A percentile compares a stretch with the other conserved stretches of the same genome.
Evolutionary conservation across 2,329 filamentous ascomycete genomes (phyloP).

Genomic region (Claviceps maximensis): DNA sequence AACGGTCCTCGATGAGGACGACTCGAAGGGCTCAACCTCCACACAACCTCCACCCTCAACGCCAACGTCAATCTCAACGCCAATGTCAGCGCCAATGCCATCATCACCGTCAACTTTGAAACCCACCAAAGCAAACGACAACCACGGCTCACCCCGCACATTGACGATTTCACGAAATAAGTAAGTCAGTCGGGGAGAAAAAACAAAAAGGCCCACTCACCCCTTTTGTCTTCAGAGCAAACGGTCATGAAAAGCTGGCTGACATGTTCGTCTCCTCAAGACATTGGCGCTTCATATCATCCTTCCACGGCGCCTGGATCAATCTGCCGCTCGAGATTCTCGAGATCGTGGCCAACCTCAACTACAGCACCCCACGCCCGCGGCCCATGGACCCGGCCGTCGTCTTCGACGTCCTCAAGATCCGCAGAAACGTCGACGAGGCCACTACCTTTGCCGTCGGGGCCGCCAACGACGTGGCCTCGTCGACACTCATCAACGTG

Average conservation of each 20-base stretch:
- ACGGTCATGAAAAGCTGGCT: background rate
- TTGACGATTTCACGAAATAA: background rate
- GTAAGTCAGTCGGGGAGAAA: background rate
- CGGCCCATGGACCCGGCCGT: constrained; percentile 66
- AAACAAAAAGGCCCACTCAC: background rate
- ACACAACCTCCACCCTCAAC: background rate
- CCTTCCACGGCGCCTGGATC: constrained; percentile 73
- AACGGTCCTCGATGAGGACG: background rate
- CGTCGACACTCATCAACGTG: constrained; percentile 46
- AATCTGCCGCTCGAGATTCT: constrained; percentile 68
- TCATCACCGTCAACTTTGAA: background rate
- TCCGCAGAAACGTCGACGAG: constrained; percentile 66
- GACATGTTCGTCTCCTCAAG: constrained; percentile 25
- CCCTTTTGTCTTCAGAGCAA: background rate
- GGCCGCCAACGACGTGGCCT: constrained; percentile 59
- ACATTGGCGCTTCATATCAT: constrained; percentile 76
- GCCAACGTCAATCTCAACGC: too few relatives aligned
- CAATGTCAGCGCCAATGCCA: too few relatives aligned
- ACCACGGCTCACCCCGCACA: background rate
- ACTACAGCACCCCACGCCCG: constrained; percentile 64
- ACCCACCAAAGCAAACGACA: background rate
- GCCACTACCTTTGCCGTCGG: constrained; percentile 66
- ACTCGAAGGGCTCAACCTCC: background rate
- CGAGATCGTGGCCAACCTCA: constrained; percentile 64
- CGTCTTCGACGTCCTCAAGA: constrained; percentile 75